Evolutionary conservation across 202 grass and related monocot genomes (phyloP).

Genomic region (Cymbopogon flexuosus): DNA sequence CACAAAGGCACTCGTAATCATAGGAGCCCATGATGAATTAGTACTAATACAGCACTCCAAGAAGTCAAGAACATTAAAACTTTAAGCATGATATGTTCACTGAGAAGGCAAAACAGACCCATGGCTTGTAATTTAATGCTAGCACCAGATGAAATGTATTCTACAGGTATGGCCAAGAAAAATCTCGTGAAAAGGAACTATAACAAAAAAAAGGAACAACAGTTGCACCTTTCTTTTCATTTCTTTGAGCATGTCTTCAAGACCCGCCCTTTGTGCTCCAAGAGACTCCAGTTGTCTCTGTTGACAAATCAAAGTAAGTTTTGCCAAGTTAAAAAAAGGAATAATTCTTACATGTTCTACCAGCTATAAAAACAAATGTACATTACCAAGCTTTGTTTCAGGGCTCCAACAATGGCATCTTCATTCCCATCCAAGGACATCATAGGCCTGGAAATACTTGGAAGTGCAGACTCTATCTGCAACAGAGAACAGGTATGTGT

Average conservation of each 20-base stretch:
- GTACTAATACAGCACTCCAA: constrained; percentile 5
- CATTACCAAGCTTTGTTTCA: constrained; percentile 97
- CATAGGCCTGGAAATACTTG: constrained; percentile 90
- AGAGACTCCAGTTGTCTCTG: constrained; percentile 95
- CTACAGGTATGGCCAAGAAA: constrained; percentile 8
- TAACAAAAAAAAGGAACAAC: constrained; percentile 18
- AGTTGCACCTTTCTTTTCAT: constrained; percentile 89
- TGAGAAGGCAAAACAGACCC: background rate
- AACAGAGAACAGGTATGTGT: constrained; percentile 29
- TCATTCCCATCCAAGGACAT: constrained; percentile 98
- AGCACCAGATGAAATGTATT: background rate
- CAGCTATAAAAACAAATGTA: constrained; percentile 25
- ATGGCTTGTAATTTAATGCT: constrained; percentile 10
- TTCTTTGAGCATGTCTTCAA: constrained; percentile 98
- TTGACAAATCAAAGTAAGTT: constrained; percentile 21
- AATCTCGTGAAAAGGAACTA: background rate
- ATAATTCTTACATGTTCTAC: background rate
- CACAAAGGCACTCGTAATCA: background rate
- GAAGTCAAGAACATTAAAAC: constrained; percentile 4
- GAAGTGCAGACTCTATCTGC: constrained; percentile 94
- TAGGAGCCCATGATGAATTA: constrained; percentile 11
- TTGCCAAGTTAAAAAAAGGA: constrained; percentile 27
- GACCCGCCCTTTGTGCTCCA: constrained; percentile 84
- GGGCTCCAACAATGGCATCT: constrained; percentile 85
- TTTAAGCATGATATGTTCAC: background rate